Percentiles rank a stretch among this genome's conserved stretches.
These are phyloP conservation scores for Alternaria sp. DNA, from an alignment of 2,329 filamentous ascomycete species.

Conservation along the genomic window DNA sequence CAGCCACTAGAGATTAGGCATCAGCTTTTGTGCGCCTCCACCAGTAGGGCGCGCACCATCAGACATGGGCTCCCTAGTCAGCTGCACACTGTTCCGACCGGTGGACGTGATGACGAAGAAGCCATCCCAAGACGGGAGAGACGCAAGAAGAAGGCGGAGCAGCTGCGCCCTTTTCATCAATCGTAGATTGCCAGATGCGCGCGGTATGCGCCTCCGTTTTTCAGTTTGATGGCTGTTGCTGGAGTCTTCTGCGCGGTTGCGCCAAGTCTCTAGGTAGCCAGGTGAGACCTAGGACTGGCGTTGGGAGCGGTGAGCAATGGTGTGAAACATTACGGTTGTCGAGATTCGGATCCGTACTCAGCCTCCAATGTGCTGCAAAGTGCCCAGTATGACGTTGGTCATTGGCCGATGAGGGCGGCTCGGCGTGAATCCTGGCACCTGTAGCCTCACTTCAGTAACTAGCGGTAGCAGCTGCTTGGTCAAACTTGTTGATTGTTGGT, in stretches of 20 bases:
- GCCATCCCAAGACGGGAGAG: constrained; percentile 35
- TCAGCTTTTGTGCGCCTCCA: constrained; percentile 28
- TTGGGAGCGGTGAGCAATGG: constrained; percentile 14
- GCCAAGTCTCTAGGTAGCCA: not conserved
- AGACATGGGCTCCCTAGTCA: constrained; percentile 33
- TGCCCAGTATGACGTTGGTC: constrained; percentile 15
- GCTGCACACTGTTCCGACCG: constrained; percentile 32
- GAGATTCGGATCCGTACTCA: constrained; percentile 23
- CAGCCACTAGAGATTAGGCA: constrained; percentile 24
- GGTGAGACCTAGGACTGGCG: not conserved
- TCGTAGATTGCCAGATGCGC: constrained; percentile 16
- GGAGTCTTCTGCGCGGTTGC: not conserved
- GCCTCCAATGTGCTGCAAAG: constrained; percentile 13
- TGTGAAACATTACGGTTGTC: constrained; percentile 16
- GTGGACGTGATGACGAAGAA: constrained; percentile 38
- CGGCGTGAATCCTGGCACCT: constrained; percentile 23
- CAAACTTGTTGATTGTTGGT: not conserved
- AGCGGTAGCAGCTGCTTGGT: not conserved
- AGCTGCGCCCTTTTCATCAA: constrained; percentile 37
- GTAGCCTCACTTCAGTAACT: constrained; percentile 19
- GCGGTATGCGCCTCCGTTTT: constrained; percentile 9
- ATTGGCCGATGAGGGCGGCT: constrained; percentile 14
- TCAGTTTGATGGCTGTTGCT: constrained; percentile 1
- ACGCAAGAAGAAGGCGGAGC: constrained; percentile 40
- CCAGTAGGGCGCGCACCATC: constrained; percentile 40